Percentiles rank a stretch among this genome's conserved stretches.
Evolutionary conservation across 2,329 filamentous ascomycete species (phyloP).

Genomic region (Aspergillus bombycis): DNA sequence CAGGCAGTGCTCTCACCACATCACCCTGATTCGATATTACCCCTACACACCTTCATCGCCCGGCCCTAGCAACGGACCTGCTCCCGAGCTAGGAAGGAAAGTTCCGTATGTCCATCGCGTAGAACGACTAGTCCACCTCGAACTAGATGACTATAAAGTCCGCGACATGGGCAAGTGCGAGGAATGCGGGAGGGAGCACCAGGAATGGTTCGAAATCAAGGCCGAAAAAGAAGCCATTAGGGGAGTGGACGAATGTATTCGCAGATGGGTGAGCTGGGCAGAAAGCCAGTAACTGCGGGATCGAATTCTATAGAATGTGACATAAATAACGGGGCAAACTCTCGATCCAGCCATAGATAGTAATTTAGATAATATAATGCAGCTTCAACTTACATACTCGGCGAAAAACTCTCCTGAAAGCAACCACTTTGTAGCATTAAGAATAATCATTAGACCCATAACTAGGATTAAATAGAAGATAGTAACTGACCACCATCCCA

Average conservation of each 20-base stretch:
- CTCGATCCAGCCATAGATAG: background rate
- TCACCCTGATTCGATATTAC: constrained; percentile 89
- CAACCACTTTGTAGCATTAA: background rate
- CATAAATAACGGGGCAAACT: background rate
- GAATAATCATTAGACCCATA: background rate
- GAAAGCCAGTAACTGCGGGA: constrained; percentile 46
- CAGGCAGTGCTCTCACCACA: constrained; percentile 85
- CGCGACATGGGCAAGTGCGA: constrained; percentile 66
- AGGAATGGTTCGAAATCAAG: constrained; percentile 94
- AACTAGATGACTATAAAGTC: constrained; percentile 66
- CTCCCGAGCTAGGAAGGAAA: constrained; percentile 56
- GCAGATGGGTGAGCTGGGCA: constrained; percentile 85
- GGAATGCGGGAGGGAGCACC: constrained; percentile 80
- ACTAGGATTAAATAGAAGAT: too few species aligned
- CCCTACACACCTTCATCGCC: constrained; percentile 62
- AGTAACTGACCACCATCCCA: background rate
- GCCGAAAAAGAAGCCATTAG: constrained; percentile 71
- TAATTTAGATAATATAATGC: background rate
- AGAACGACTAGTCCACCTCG: constrained; percentile 86
- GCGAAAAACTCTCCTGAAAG: background rate
- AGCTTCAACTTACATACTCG: background rate
- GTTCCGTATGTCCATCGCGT: constrained; percentile 86
- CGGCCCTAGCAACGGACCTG: constrained; percentile 15
- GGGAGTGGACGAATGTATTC: constrained; percentile 71
- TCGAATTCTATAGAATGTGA: background rate